A percentile compares a stretch with the other conserved stretches of the same genome.
phyloP scores from a whole-genome alignment of 2,329 filamentous ascomycete genomes.

The Aspergillus texensis region DNA sequence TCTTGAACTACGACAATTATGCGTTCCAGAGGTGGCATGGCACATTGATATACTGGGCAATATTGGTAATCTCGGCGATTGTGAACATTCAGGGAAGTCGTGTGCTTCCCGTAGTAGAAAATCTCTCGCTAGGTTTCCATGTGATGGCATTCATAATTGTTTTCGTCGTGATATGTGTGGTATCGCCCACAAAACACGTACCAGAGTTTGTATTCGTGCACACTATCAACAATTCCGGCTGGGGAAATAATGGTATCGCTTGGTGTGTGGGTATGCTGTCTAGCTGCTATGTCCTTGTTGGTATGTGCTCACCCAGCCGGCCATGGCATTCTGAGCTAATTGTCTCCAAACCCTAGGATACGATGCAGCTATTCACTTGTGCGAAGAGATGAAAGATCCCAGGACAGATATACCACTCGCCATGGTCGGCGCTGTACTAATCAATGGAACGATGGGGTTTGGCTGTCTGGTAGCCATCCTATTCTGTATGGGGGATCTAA shows the following conservation, averaged over 20 bases:
- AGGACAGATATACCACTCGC: background rate
- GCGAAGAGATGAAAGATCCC: conserved; percentile 8
- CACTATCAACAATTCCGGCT: conserved; percentile 14
- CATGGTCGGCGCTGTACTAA: conserved; percentile 26
- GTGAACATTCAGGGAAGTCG: conserved; percentile 11
- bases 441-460: conserved; percentile 32
- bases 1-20: conserved; percentile 46
- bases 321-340: too few species aligned
- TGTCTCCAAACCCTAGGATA: conserved; percentile 11
- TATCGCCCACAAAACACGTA: background rate
- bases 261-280: conserved; percentile 18
- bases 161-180: conserved; percentile 5
- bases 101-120: conserved; percentile 9
- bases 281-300: conserved; percentile 11
- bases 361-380: conserved; percentile 16
- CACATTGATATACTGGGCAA: conserved; percentile 13
- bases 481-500: conserved; percentile 26
- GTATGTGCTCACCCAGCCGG: background rate
- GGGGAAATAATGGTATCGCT: conserved; percentile 15
- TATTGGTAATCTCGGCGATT: background rate
- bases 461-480: conserved; percentile 25
- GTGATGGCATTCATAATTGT: conserved; percentile 4
- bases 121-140: background rate
- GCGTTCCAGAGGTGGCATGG: conserved; percentile 47
- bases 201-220: conserved; percentile 11